These are phyloP conservation scores for Apostasia shenzhenica DNA, from an alignment of 106 monocot species.

Conservation along the genomic window DNA sequence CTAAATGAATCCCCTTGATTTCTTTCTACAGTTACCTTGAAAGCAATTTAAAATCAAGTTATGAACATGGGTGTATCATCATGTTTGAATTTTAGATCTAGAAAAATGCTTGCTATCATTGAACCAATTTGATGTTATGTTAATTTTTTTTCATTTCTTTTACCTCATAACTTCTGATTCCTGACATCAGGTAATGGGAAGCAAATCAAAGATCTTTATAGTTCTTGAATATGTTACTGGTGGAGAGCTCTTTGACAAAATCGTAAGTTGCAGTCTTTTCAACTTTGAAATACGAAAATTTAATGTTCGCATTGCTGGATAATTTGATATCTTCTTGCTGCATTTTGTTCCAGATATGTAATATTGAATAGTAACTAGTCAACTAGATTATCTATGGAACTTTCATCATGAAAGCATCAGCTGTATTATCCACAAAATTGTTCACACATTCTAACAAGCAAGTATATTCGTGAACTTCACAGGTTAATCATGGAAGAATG, in stretches of 20 bases:
- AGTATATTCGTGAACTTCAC: not conserved
- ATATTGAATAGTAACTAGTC: too few relatives aligned
- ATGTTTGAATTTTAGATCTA: not conserved
- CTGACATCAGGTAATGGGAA: conserved; percentile 71
- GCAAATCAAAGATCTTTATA: conserved; percentile 90
- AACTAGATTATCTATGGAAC: too few relatives aligned
- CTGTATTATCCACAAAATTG: too few relatives aligned
- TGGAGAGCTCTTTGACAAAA: conserved; percentile 89
- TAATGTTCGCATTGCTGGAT: too few relatives aligned
- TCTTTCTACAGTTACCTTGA: too few relatives aligned
- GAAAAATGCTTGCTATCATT: not conserved
- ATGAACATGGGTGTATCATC: not conserved
- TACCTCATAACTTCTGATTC: too few relatives aligned
- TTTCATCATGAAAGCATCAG: too few relatives aligned
- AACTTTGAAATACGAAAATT: too few relatives aligned
- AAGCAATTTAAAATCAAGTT: not conserved
- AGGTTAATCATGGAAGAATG: conserved; percentile 79
- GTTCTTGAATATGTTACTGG: conserved; percentile 84
- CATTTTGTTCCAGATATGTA: too few relatives aligned
- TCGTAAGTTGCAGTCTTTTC: conserved; percentile 36
- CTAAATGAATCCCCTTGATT: too few relatives aligned
- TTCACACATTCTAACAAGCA: not conserved
- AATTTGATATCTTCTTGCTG: too few relatives aligned
- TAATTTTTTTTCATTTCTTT: not conserved
- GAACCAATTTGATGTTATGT: not conserved